Percentiles rank a stretch among this genome's conserved stretches.
These are phyloP conservation scores for Leersia perrieri DNA, from an alignment of 176 grass and related monocot species.

Conservation along the genomic window DNA sequence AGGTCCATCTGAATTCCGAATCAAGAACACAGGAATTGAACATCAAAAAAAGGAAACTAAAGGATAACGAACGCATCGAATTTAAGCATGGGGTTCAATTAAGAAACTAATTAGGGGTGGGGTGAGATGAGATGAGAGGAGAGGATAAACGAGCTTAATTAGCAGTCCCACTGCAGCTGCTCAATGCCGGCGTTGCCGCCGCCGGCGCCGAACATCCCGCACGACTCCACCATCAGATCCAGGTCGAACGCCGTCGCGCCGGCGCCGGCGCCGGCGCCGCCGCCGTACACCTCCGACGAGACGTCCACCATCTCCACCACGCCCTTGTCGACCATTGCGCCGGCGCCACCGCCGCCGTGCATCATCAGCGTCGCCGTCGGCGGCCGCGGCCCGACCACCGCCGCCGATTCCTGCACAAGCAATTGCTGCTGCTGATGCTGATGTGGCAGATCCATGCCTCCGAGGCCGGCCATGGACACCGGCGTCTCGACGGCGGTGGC, in stretches of 20 bases:
- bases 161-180: slow-evolving; percentile 91
- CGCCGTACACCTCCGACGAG: slow-evolving; percentile 44
- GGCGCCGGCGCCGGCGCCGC: slow-evolving; percentile 9
- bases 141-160: slow-evolving; percentile 49
- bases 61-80: slow-evolving; percentile 25
- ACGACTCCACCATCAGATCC: slow-evolving; percentile 90
- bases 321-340: slow-evolving; percentile 38
- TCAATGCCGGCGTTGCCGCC: slow-evolving; percentile 63
- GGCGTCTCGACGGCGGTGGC: slow-evolving; percentile 17
- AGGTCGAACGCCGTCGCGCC: slow-evolving; percentile 60
- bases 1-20: slow-evolving; percentile 20
- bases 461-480: slow-evolving; percentile 10
- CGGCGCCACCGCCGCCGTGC: neutral
- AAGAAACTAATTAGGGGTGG: slow-evolving; percentile 37
- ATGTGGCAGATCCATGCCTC: slow-evolving; percentile 31
- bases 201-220: slow-evolving; percentile 50
- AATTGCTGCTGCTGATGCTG: slow-evolving; percentile 34
- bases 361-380: slow-evolving; percentile 8
- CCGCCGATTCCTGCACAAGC: slow-evolving; percentile 6
- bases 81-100: slow-evolving; percentile 34
- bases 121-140: no score
- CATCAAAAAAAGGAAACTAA: slow-evolving; percentile 31
- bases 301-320: slow-evolving; percentile 66
- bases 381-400: slow-evolving; percentile 21
- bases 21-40: slow-evolving; percentile 30